Evolutionary conservation across 1,284 basidiomycete species (phyloP).

Genomic region (Ustilago loliicola): DNA sequence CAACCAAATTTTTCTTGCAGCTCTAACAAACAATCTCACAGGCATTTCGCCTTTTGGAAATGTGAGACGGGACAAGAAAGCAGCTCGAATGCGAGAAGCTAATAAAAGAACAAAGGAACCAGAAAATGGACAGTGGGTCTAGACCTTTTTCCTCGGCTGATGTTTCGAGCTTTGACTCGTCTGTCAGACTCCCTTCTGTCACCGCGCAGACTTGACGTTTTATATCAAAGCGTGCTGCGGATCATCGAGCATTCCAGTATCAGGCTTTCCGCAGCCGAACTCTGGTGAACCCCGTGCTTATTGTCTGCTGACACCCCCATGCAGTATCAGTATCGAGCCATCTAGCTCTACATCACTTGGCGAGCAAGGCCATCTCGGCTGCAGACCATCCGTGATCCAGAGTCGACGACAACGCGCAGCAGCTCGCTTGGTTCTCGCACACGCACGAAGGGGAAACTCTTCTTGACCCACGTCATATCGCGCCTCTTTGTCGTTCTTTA

Average conservation of each 20-base stretch:
- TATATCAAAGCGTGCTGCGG: no score
- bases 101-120: no score
- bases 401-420: not conserved
- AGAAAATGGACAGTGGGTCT: not conserved
- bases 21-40: not conserved
- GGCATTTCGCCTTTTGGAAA: no score
- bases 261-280: slow-evolving; percentile 2
- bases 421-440: not conserved
- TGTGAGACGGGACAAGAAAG: no score
- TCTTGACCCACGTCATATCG: not conserved
- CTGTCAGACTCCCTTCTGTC: not conserved
- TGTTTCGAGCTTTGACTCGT: not conserved
- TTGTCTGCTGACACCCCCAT: not conserved
- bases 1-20: not conserved
- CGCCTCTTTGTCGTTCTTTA: no score
- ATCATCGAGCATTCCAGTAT: not conserved
- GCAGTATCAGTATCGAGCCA: not conserved
- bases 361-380: not conserved
- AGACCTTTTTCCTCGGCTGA: not conserved
- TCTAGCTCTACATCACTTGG: no score
- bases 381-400: not conserved
- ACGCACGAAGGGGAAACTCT: not conserved
- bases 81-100: no score
- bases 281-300: not conserved
- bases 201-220: no score